A percentile compares a stretch with the other conserved stretches of the same genome.
phyloP scores from a whole-genome alignment of 768 basidiomycete species.

The Naganishia friedmannii region DNA sequence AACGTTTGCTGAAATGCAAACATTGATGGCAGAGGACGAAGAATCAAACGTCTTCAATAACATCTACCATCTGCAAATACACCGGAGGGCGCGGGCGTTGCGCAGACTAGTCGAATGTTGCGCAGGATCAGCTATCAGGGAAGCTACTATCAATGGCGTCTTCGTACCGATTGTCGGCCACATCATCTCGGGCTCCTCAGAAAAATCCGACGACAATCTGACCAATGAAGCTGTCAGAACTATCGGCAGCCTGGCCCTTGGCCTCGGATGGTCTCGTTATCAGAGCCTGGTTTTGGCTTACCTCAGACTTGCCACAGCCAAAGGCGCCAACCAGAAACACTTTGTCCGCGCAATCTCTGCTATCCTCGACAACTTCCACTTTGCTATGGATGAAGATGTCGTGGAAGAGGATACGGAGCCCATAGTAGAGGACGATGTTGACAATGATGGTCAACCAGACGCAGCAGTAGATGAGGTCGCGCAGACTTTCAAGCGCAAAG shows the following conservation, averaged over 20 bases:
- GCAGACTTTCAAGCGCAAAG: slow-evolving; percentile 8
- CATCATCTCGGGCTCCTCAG: slow-evolving; percentile 63
- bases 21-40: slow-evolving; percentile 78
- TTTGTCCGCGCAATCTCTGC: slow-evolving; percentile 81
- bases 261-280: slow-evolving; percentile 80
- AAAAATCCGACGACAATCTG: slow-evolving; percentile 70
- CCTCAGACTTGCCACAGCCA: slow-evolving; percentile 60
- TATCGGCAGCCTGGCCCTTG: slow-evolving; percentile 71
- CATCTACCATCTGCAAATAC: slow-evolving; percentile 85
- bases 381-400: slow-evolving; percentile 61
- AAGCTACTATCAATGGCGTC: slow-evolving; percentile 70
- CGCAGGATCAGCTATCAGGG: slow-evolving; percentile 64
- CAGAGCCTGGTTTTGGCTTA: slow-evolving; percentile 75
- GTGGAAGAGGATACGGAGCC: slow-evolving; percentile 36
- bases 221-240: slow-evolving; percentile 82
- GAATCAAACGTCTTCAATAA: slow-evolving; percentile 98
- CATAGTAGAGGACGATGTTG: slow-evolving; percentile 31
- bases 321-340: slow-evolving; percentile 70
- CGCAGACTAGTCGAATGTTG: slow-evolving; percentile 77
- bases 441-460: background rate
- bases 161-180: slow-evolving; percentile 84
- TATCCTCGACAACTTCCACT: slow-evolving; percentile 85
- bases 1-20: slow-evolving; percentile 72
- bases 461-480: slow-evolving; percentile 16
- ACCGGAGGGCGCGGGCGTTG: slow-evolving; percentile 80